Conservation (phyloP, 2,329 filamentous ascomycete species). For the Fusarium virguliforme region DNA sequence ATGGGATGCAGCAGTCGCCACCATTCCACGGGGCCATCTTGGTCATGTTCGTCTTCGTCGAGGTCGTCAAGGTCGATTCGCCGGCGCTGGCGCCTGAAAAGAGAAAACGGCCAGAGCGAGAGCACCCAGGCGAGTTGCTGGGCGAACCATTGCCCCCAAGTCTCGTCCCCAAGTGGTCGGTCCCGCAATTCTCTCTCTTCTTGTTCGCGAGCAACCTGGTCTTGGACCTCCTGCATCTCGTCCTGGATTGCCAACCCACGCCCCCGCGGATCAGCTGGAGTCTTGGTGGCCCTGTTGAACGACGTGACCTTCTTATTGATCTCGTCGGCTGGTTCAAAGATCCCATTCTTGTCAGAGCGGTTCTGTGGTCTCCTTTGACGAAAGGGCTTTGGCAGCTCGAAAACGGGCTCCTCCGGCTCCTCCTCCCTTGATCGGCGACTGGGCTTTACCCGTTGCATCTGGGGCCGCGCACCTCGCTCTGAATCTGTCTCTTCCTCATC, state of each 20-base stretch:
- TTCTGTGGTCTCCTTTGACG: conserved; percentile 3
- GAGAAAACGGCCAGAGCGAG: conserved; percentile 41
- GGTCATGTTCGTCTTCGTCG: conserved; percentile 23
- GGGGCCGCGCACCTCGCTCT: neutral
- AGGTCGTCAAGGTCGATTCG: conserved; percentile 31
- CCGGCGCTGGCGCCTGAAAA: conserved; percentile 14
- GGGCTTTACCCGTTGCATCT: neutral
- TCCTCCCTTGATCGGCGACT: neutral
- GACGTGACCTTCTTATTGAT: conserved; percentile 9
- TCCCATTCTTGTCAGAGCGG: neutral
- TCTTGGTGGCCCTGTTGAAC: conserved; percentile 21
- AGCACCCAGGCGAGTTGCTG: conserved; percentile 46
- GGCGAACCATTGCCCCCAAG: conserved; percentile 42
- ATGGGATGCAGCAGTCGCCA: conserved; percentile 53
- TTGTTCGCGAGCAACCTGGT: conserved; percentile 33
- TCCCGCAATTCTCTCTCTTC: conserved; percentile 21
- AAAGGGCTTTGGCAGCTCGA: conserved; percentile 6
- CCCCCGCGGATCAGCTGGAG: conserved; percentile 32
- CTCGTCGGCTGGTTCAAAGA: conserved; percentile 30
- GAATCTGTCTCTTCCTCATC: conserved; percentile 7
- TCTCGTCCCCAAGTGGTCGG: conserved; percentile 1
- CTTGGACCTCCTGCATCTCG: conserved; percentile 43
- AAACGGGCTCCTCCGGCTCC: neutral
- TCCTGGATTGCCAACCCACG: conserved; percentile 41
- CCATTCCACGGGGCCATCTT: conserved; percentile 42